Evolutionary conservation across 129 eudicot species (phyloP), one percentile per base, ranked within the genome.

Genomic region (Ambrosia artemisiifolia): DNA sequence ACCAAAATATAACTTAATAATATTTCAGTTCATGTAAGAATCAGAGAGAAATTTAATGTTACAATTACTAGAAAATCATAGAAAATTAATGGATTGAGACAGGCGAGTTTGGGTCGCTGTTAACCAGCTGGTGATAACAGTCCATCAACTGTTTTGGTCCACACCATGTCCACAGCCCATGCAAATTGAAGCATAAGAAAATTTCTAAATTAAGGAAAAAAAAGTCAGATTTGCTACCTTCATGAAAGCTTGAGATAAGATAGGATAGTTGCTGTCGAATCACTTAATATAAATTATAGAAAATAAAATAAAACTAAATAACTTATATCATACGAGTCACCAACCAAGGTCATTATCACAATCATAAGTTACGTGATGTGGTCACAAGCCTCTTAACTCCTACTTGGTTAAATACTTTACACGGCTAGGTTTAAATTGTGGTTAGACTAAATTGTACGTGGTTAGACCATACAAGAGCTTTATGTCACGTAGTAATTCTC

Each of bases 141-240:
- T 60, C 81, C 75, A 77, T 69, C 24, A 69, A 48, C 71, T 60
- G 70, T 61, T 77, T 61, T 77, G 75, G 81, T 69, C 81, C 75
- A 77, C 34, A 62, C 59, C 59, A 51, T 51, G 17, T 51, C 59
- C 59, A 51, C 53, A 38, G 53, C 75, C 70, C 71, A 77, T 50
- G 70, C 81, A 69, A 19, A 17, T 17, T 20, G 30, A 51, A 51
- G 10, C 11, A 51, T 51, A 51, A n/a, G 56, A 50, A 50, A 50
- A 67, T 12, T 10, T 20, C 11, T 16, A 14, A 18, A 2, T 19
- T 11, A 34, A 2, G 2, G 35, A 63, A n/a, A 63, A n/a, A 34
- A 24, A 65, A 24, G 73, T 66, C 80, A 75, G 42, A 13, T 16
- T 55, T 67, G 61, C 16, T 47, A 35, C 61, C 33, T 68, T 35